phyloP scores from a whole-genome alignment of 2,329 filamentous ascomycete genomes.

The Nigrograna mackinnonii region DNA sequence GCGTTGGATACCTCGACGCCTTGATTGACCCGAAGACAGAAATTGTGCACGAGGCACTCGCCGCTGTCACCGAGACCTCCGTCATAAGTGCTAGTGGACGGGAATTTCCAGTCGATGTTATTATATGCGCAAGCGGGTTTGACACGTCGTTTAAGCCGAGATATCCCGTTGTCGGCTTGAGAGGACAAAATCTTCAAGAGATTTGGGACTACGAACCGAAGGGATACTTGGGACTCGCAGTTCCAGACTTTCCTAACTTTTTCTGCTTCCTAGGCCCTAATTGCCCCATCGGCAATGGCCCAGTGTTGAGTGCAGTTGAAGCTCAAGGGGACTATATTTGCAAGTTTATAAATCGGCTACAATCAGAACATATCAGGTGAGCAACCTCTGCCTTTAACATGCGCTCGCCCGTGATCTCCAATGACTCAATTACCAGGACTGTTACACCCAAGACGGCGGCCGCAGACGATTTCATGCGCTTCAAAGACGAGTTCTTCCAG shows the following conservation, averaged over 20 bases:
- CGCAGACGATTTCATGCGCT: not conserved
- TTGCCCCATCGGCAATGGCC: not conserved
- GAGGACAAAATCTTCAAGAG: not conserved
- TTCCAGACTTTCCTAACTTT: not conserved
- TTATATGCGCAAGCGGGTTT: conserved; percentile 43
- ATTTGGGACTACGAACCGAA: not conserved
- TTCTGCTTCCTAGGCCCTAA: not conserved
- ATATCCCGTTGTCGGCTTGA: not conserved
- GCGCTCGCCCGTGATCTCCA: too few relatives aligned
- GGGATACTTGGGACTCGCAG: not conserved
- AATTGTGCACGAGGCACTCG: conserved; percentile 20
- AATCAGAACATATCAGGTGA: not conserved
- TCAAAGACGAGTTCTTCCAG: not conserved
- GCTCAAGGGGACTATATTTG: conserved; percentile 2
- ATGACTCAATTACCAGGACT: too few relatives aligned
- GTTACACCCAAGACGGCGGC: not conserved
- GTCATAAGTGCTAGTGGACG: conserved; percentile 10
- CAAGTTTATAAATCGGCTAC: not conserved
- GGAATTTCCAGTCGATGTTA: conserved; percentile 26
- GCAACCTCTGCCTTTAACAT: too few relatives aligned
- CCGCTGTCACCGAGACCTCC: not conserved
- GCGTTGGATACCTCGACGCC: conserved; percentile 24
- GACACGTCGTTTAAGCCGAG: conserved; percentile 15
- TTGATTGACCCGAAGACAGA: conserved; percentile 38
- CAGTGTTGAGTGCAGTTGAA: not conserved